A percentile compares a stretch with the other conserved stretches of the same genome.
phyloP scores from a whole-genome alignment of 805 yeast genomes.

The Candida yuanshanica region DNA sequence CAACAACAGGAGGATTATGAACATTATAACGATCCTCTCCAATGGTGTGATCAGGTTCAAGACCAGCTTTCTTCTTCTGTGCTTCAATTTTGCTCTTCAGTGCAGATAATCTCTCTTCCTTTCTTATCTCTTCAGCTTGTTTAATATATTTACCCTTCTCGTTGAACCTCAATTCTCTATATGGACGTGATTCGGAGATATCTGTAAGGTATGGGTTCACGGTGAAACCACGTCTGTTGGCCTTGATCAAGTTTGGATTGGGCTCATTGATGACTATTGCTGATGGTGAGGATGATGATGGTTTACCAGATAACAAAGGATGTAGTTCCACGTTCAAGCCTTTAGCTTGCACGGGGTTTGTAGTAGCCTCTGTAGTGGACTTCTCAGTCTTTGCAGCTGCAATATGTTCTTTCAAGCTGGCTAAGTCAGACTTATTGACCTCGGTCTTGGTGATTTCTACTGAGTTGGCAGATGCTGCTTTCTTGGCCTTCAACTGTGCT shows the following conservation, averaged over 20 bases:
- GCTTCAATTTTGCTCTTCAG: constrained; percentile 30
- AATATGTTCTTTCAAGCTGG: neutral
- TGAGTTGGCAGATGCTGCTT: neutral
- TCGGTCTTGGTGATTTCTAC: neutral
- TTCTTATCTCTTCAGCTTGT: constrained; percentile 38
- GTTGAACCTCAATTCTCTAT: constrained; percentile 45
- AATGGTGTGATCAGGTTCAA: constrained; percentile 41
- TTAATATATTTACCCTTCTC: constrained; percentile 57
- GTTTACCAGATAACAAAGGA: constrained; percentile 24
- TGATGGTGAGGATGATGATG: neutral
- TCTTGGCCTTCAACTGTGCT: constrained; percentile 8
- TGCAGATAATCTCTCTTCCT: constrained; percentile 30
- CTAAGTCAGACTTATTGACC: neutral
- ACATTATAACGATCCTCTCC: constrained; percentile 54
- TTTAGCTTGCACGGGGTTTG: constrained; percentile 2
- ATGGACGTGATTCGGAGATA: constrained; percentile 16
- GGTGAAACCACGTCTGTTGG: constrained; percentile 19
- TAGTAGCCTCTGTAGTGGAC: neutral
- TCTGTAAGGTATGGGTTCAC: constrained; percentile 32
- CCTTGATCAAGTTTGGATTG: constrained; percentile 21
- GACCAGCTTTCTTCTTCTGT: constrained; percentile 34
- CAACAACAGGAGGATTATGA: constrained; percentile 54
- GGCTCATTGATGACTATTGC: constrained; percentile 3
- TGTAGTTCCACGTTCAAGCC: constrained; percentile 26
- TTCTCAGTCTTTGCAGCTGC: neutral